Percentiles rank a stretch among this genome's conserved stretches.
These are phyloP conservation scores for Euphorbia schlechtendalii DNA, from an alignment of 441 rosid genomes.

Conservation along the genomic window DNA sequence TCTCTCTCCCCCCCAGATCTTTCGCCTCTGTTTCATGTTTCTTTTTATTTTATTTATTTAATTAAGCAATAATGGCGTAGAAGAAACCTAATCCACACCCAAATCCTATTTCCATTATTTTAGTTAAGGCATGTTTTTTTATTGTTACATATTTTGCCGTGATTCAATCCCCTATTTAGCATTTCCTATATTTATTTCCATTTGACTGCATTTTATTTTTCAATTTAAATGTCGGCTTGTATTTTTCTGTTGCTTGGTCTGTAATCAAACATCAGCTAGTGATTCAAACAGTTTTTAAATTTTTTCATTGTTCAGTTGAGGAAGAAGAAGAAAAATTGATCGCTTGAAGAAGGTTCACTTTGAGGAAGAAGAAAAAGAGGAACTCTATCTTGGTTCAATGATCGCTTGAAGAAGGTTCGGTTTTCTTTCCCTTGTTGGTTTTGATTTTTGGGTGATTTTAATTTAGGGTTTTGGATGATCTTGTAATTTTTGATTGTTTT, in stretches of 20 bases:
- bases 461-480: not conserved
- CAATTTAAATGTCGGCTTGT: slow-evolving; percentile 22
- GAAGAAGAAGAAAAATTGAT: too few relatives aligned
- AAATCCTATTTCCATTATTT: not conserved
- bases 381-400: not conserved
- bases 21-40: not conserved
- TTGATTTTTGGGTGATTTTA: not conserved
- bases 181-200: not conserved
- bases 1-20: not conserved
- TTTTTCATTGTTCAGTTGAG: too few relatives aligned
- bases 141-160: not conserved
- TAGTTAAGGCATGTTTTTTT: not conserved
- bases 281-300: slow-evolving; percentile 3
- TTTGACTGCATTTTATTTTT: slow-evolving; percentile 4
- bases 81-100: not conserved
- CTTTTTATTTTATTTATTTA: not conserved
- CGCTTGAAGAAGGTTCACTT: too few relatives aligned
- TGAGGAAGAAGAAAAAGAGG: not conserved
- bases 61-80: not conserved
- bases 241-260: slow-evolving; percentile 18
- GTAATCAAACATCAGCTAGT: slow-evolving; percentile 14
- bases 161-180: not conserved
- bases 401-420: slow-evolving; percentile 16
- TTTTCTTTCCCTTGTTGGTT: slow-evolving; percentile 3
- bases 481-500: slow-evolving; percentile 12